Percentiles rank a stretch among this genome's conserved stretches.
phyloP scores from a whole-genome alignment of 352 stramenopile species.

The Phytophthora capsici region DNA sequence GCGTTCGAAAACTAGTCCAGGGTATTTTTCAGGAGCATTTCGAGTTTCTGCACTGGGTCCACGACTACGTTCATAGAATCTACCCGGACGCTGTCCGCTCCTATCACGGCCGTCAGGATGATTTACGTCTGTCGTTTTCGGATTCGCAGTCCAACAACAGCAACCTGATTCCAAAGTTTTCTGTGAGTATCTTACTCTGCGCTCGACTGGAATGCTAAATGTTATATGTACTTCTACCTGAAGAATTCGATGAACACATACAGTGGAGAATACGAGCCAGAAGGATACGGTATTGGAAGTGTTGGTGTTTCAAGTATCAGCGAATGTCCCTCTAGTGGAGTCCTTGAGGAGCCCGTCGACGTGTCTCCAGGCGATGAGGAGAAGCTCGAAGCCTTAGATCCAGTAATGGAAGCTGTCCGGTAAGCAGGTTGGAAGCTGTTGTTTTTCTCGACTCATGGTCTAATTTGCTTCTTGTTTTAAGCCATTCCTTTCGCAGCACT shows the following conservation, averaged over 20 bases:
- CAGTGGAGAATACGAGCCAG: conserved; percentile 4
- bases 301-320: neutral
- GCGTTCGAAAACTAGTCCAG: conserved; percentile 66
- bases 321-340: neutral
- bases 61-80: conserved; percentile 81
- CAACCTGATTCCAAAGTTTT: conserved; percentile 72
- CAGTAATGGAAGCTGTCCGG: conserved; percentile 38
- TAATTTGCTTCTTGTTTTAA: conserved; percentile 4
- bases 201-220: conserved; percentile 1
- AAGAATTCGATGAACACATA: conserved; percentile 49
- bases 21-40: conserved; percentile 86
- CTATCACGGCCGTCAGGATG: conserved; percentile 60
- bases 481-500: conserved; percentile 47
- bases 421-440: conserved; percentile 6
- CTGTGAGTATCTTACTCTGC: conserved; percentile 27
- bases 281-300: conserved; percentile 6
- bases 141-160: conserved; percentile 44
- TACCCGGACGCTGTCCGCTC: conserved; percentile 64
- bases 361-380: neutral
- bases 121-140: conserved; percentile 42
- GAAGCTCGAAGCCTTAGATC: conserved; percentile 13
- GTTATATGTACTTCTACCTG: neutral
- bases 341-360: neutral
- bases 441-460: neutral
- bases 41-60: conserved; percentile 83